Base-by-base conservation (phyloP, 2,329 filamentous ascomycete species). In the Bertia moriformis region DNA sequence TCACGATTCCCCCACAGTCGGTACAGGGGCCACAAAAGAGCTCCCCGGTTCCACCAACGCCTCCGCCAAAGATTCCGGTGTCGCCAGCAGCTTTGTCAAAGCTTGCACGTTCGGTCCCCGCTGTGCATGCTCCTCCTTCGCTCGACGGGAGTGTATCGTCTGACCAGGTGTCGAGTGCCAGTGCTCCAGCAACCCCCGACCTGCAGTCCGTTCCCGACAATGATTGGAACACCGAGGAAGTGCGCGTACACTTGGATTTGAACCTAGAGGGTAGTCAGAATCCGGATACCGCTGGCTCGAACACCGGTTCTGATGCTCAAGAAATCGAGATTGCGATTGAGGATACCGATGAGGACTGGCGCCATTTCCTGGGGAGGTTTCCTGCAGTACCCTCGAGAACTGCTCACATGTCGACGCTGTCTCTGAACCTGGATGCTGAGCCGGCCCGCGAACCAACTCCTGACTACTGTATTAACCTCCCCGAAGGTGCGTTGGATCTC, bases 51-150 rank as follows among this genome's bases (percentile, higher is more conserved):
- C 32, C 32, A 10, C 32, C 32, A 17, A 35, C 32, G 10, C 32
- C 32, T 13, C 32, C 32, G 32, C 32, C 32, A 18, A 35, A 35
- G 32, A 35, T 35, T 7, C 32, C 32, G 12, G 32, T 35, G 7
- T 35, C 32, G 7, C 32, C 32, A 10, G 32, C 32, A 10, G 32
- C 32, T 12, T 15, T 35, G 10, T 35, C 32, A 14, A 35, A 10
- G 15, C 32, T 35, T 10, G 32, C 32, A 7, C 12, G 32, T 10
- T 14, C 32, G 7, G 32, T 35, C 7, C 32, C 32, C 7, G 32
- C 32, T 12, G 7, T 17, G 10, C 12, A 35, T 17, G 32, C 32
- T 18, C 32, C 32, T 10, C 32, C 32, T 10, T 35, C 32, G 10
- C 17, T 35, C 10, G 32, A 35, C 15, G 32, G 32, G 12, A 35